Evolutionary conservation across 345 rosid species (phyloP).

Genomic region (Arabis alpina): DNA sequence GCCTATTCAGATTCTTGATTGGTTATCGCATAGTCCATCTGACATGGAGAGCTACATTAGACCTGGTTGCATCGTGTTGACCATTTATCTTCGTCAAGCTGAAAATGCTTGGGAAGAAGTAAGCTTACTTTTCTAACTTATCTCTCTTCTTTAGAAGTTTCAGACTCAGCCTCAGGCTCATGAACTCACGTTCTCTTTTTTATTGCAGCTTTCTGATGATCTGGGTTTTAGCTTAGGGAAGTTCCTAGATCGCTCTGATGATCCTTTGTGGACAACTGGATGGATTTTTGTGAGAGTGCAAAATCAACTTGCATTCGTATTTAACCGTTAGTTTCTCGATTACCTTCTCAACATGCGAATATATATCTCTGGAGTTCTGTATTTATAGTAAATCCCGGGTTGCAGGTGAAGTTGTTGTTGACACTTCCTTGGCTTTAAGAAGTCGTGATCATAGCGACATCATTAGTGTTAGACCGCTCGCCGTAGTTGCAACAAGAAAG

Average conservation of each 20-base stretch:
- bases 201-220: slow-evolving; percentile 68
- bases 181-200: slow-evolving; percentile 21
- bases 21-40: slow-evolving; percentile 95
- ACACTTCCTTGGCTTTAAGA: slow-evolving; percentile 66
- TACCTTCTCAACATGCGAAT: slow-evolving; percentile 21
- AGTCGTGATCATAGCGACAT: slow-evolving; percentile 63
- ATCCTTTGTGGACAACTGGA: slow-evolving; percentile 85
- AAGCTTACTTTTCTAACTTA: slow-evolving; percentile 42
- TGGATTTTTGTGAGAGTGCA: slow-evolving; percentile 81
- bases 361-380: slow-evolving; percentile 21
- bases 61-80: slow-evolving; percentile 91
- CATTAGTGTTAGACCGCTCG: slow-evolving; percentile 76
- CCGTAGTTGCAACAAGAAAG: slow-evolving; percentile 61
- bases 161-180: slow-evolving; percentile 33
- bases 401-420: slow-evolving; percentile 88
- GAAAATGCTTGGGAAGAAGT: slow-evolving; percentile 96
- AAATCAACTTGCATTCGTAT: slow-evolving; percentile 80
- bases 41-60: slow-evolving; percentile 99
- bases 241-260: slow-evolving; percentile 76
- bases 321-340: slow-evolving; percentile 60
- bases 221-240: slow-evolving; percentile 77
- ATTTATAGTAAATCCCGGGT: slow-evolving; percentile 23
- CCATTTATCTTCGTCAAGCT: slow-evolving; percentile 82
- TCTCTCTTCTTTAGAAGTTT: background rate
- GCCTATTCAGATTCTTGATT: slow-evolving; percentile 79